Evolutionary conservation across 208 protist genomes (phyloP), one percentile per base, ranked within the genome.

Genomic region (Leishmania aethiopica): DNA sequence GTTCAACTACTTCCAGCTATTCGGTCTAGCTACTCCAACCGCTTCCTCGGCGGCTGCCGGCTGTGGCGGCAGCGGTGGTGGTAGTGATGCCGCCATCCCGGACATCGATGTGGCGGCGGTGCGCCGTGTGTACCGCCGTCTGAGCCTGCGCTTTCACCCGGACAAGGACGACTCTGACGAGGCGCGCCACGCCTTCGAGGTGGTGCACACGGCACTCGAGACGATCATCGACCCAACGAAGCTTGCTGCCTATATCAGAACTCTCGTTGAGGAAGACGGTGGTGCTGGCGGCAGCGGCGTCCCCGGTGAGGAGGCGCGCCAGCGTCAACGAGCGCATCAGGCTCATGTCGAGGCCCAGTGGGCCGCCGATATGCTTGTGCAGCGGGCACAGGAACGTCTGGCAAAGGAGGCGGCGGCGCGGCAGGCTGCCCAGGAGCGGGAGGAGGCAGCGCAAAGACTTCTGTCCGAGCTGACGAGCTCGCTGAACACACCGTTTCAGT

Each of bases 131-230:
- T 96, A 95, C 84, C 92, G 94, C 35, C 92, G 92, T 28, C 87
- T 92, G 55, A 92, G 90, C 17, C 84, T 97, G 17, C 80, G 91
- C 42, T 97, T 97, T 77, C 94, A 97, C 80, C 94, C 94, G 17
- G 94, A 97, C 84, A 97, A 97, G 86, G 94, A 97, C 79, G 73
- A 84, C 75, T 93, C 89, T 13, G 85, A 83, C 13, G 90, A 42
- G n/a, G 94, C 94, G 15, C 84, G 90, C 2, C 76, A 76, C 35
- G 94, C 91, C 35, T 97, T 97, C 81, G 90, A 92, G 67, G 75
- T 84, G 32, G 85, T 97, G 11, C 90, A 89, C 73, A 75, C 83
- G 13, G 94, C 92, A 2, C 74, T 91, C 1, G 91, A 97, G 55
- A 96, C 90, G 10, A 80, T 97, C 62, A 79, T 86, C 22, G 92